Conservation (phyloP, 352 stramenopile genomes). For the Phytophthora sp. region DNA sequence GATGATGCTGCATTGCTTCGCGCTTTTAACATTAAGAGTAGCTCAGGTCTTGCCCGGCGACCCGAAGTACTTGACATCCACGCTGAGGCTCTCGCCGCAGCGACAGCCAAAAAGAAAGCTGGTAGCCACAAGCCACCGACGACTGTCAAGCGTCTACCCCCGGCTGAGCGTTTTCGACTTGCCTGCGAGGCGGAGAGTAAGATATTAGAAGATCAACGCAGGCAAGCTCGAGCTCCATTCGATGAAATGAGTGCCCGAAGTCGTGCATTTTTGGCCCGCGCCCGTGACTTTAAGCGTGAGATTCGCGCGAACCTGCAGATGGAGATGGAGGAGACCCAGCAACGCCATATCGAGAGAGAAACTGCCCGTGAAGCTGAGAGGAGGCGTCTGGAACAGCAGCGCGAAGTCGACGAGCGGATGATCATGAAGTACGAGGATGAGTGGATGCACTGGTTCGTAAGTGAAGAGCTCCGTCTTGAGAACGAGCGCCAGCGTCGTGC, state of each 20-base stretch:
- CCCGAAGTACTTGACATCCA: slow-evolving; percentile 51
- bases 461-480: slow-evolving; percentile 55
- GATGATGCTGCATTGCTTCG: slow-evolving; percentile 56
- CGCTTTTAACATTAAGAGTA: slow-evolving; percentile 49
- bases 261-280: slow-evolving; percentile 28
- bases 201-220: slow-evolving; percentile 9
- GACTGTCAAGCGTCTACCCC: slow-evolving; percentile 15
- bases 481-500: slow-evolving; percentile 39
- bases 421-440: slow-evolving; percentile 81
- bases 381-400: slow-evolving; percentile 40
- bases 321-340: slow-evolving; percentile 64
- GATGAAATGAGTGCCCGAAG: slow-evolving; percentile 23
- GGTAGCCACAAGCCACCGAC: neutral
- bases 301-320: slow-evolving; percentile 64
- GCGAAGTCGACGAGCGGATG: slow-evolving; percentile 58
- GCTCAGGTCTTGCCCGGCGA: slow-evolving; percentile 46
- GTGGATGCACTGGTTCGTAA: slow-evolving; percentile 60
- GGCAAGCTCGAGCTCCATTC: slow-evolving; percentile 12
- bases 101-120: slow-evolving; percentile 28
- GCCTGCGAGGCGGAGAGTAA: slow-evolving; percentile 20
- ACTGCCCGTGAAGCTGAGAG: slow-evolving; percentile 44
- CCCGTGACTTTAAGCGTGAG: slow-evolving; percentile 65
- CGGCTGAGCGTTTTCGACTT: slow-evolving; percentile 44
- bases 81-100: slow-evolving; percentile 17
- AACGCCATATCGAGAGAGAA: slow-evolving; percentile 59